Base-by-base conservation (phyloP, 495 filamentous ascomycete species). In the Penicillium atrosanguineum region DNA sequence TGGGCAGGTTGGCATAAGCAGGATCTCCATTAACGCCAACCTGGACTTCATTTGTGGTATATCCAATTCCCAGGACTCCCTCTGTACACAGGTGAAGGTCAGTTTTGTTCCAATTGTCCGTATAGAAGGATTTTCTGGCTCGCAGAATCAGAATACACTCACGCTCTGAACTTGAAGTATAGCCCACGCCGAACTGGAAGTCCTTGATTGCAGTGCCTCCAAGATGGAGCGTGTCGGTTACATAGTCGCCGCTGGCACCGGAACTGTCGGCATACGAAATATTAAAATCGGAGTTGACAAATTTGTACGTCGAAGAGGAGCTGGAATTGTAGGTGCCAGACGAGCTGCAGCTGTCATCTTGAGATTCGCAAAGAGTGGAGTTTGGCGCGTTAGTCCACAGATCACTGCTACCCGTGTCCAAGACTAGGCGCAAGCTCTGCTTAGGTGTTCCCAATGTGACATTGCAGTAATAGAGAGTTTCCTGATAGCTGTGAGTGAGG, bases 1-100 rank as follows among this genome's bases (percentile, higher is more conserved):
- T 79, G 8, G 91, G 90, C 14, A 97, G 75, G 65, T 96, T 97
- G 38, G 83, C 69, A 69, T 97, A 98, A 2, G 84, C 46, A 12
- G 69, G 49, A 51, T 76, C 70, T 2, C 79, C 76, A 23, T 82
- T 79, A 34, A 81, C 73, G 48, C 81, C 80, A 56, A 88, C 85
- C 53, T 88, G 84, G 7, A 88, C 90, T 68, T 96, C 92, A 63
- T 96, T 91, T 43, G 82, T 62, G 2, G 79, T 56, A 61, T 97
- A 97, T n/a, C 93, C 92, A 56, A 98, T 89, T 29, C 94, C 94
- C 43, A 98, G 73, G 21, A 98, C 92, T 36, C 91, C 91, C 69
- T 91, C 84, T 51, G 63, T 6, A 47, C 11, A 41, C n/a, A 38
- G 18, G 11, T 15, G 37, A 18, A 39, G 11, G 31, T 34, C 31